These are phyloP conservation scores for Cystobasidiaceae sp. DNA, from an alignment of 1,284 basidiomycete species.

Conservation along the genomic window DNA sequence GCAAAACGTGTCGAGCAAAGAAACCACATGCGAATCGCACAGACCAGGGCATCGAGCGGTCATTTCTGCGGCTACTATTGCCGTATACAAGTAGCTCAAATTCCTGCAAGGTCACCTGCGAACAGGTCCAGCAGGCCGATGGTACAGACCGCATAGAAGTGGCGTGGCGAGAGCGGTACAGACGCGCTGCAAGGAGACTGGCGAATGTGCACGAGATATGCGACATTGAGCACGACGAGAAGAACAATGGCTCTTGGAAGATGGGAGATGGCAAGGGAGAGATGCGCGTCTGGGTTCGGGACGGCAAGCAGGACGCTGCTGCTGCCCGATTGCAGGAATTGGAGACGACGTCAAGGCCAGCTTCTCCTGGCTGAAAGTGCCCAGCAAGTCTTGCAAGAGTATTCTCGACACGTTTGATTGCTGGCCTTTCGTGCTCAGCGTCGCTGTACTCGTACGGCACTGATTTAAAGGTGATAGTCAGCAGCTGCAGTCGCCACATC, in stretches of 20 bases:
- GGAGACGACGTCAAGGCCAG: too few species aligned
- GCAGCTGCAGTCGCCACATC: too few species aligned
- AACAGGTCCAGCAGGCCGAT: conserved; percentile 24
- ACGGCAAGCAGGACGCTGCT: conserved; percentile 5
- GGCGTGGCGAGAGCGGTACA: conserved; percentile 19
- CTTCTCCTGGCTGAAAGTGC: too few species aligned
- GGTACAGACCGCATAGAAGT: background rate
- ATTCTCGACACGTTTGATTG: too few species aligned
- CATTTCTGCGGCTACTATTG: conserved; percentile 2
- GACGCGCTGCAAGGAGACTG: conserved; percentile 26
- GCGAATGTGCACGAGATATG: conserved; percentile 23
- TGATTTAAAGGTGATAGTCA: too few species aligned
- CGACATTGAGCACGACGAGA: conserved; percentile 25
- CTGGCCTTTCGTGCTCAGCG: too few species aligned
- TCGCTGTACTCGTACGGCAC: too few species aligned
- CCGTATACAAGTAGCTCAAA: background rate
- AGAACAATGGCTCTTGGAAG: background rate
- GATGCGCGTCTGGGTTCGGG: conserved; percentile 7
- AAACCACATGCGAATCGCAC: conserved; percentile 12
- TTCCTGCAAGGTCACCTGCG: conserved; percentile 5
- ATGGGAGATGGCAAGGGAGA: conserved; percentile 18
- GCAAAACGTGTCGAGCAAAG: conserved; percentile 1
- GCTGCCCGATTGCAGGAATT: background rate
- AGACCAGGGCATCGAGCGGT: conserved; percentile 13
- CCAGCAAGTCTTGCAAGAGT: too few species aligned